Evolutionary conservation across 192 early-diverging fungal species (phyloP).

Genomic region (Chytriomyces confervae): DNA sequence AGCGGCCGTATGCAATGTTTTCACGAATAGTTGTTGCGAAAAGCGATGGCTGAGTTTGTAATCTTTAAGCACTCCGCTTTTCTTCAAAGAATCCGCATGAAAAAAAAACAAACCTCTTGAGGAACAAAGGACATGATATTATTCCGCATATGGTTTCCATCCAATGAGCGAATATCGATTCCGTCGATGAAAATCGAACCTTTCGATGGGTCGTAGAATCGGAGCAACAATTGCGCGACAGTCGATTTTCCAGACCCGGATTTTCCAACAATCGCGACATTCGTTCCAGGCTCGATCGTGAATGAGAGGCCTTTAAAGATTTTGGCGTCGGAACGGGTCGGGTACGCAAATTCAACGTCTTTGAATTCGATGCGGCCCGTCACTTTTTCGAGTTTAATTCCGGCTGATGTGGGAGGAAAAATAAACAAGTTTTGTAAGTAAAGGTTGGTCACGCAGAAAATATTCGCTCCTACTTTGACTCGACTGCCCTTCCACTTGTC

Average conservation of each 20-base stretch:
- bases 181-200: slow-evolving; percentile 46
- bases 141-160: slow-evolving; percentile 29
- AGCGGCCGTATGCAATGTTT: slow-evolving; percentile 88
- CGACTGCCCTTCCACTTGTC: slow-evolving; percentile 19
- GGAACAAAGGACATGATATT: slow-evolving; percentile 34
- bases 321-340: slow-evolving; percentile 73
- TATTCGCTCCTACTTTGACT: background rate
- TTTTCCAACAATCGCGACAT: slow-evolving; percentile 82
- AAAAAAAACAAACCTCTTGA: slow-evolving; percentile 36
- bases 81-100: background rate
- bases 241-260: slow-evolving; percentile 85
- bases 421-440: slow-evolving; percentile 6
- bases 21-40: slow-evolving; percentile 92
- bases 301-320: slow-evolving; percentile 75
- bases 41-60: slow-evolving; percentile 67
- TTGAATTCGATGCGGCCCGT: slow-evolving; percentile 45
- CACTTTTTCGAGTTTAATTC: slow-evolving; percentile 29
- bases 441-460: background rate
- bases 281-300: slow-evolving; percentile 73
- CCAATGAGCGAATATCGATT: slow-evolving; percentile 15
- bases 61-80: background rate
- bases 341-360: slow-evolving; percentile 49
- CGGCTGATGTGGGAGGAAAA: background rate
- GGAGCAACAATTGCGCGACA: slow-evolving; percentile 76
- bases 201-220: slow-evolving; percentile 71